Percentiles rank a stretch among this genome's conserved stretches.
These are phyloP conservation scores for Rugonectria rugulosa DNA, from an alignment of 2,329 filamentous ascomycete species.

Conservation along the genomic window DNA sequence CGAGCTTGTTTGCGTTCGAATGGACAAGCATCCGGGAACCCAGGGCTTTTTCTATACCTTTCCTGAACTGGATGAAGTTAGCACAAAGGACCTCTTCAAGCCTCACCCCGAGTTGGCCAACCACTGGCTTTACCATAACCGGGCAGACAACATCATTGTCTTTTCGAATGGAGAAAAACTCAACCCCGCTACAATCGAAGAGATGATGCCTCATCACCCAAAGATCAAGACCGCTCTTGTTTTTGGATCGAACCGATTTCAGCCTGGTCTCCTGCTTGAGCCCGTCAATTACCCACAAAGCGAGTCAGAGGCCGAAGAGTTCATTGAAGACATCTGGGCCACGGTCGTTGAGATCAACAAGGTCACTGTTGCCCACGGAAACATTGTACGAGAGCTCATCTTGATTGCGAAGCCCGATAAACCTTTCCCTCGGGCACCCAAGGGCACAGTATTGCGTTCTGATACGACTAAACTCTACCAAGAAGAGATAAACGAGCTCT, in stretches of 20 bases:
- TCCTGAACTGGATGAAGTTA: conserved; percentile 45
- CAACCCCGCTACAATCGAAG: conserved; percentile 47
- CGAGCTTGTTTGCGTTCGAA: conserved; percentile 49
- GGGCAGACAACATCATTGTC: conserved; percentile 55
- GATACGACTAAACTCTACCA: background rate
- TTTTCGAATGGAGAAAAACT: conserved; percentile 60
- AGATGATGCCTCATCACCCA: too few species aligned
- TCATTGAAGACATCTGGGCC: background rate
- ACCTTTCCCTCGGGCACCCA: background rate
- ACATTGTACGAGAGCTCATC: background rate
- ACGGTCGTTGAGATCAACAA: background rate
- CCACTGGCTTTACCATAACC: conserved; percentile 38
- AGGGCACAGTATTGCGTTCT: background rate
- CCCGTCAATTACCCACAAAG: background rate
- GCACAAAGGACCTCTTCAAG: conserved; percentile 46
- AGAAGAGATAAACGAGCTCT: background rate
- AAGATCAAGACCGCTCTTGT: background rate
- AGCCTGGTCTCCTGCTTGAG: background rate
- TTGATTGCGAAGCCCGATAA: background rate
- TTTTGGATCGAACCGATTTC: background rate
- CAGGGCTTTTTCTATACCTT: conserved; percentile 49
- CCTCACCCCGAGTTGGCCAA: conserved; percentile 47
- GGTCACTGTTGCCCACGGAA: background rate
- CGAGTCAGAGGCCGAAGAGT: background rate
- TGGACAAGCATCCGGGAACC: conserved; percentile 43